A percentile compares a stretch with the other conserved stretches of the same genome.
Evolutionary conservation across 441 rosid species (phyloP).

Genomic region (Aleurites moluccanus): DNA sequence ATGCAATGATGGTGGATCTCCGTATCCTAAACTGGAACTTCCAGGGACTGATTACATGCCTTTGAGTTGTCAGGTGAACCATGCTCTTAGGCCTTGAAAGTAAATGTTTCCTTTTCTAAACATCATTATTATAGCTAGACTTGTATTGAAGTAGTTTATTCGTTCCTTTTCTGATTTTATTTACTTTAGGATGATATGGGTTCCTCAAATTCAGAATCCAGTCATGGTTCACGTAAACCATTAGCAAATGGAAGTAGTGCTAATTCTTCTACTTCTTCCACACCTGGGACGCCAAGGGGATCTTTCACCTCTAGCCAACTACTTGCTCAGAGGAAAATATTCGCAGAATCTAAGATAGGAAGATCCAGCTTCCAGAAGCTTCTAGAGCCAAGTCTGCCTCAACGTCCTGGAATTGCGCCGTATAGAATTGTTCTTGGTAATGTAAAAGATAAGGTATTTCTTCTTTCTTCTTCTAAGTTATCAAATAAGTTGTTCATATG

Average conservation of each 20-base stretch:
- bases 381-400: conserved; percentile 80
- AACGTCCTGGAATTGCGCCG: conserved; percentile 81
- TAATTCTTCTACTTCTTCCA: conserved; percentile 44
- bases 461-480: conserved; percentile 1
- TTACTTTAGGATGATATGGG: conserved; percentile 42
- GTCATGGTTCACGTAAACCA: conserved; percentile 31
- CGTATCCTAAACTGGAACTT: conserved; percentile 75
- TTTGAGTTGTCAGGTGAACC: conserved; percentile 61
- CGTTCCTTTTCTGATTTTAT: conserved; percentile 7
- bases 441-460: conserved; percentile 85
- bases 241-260: conserved; percentile 43
- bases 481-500: neutral
- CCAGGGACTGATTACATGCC: conserved; percentile 70
- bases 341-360: conserved; percentile 80
- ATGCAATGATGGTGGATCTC: conserved; percentile 60
- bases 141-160: conserved; percentile 8
- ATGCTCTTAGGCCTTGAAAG: conserved; percentile 14
- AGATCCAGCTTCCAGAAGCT: conserved; percentile 95
- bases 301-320: conserved; percentile 54
- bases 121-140: conserved; percentile 2
- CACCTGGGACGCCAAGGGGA: conserved; percentile 47
- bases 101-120: neutral
- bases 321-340: conserved; percentile 65
- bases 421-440: conserved; percentile 88
- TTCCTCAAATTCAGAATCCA: conserved; percentile 32